phyloP scores from a whole-genome alignment of 306 rosid genomes.

The Pyrus betulifolia region DNA sequence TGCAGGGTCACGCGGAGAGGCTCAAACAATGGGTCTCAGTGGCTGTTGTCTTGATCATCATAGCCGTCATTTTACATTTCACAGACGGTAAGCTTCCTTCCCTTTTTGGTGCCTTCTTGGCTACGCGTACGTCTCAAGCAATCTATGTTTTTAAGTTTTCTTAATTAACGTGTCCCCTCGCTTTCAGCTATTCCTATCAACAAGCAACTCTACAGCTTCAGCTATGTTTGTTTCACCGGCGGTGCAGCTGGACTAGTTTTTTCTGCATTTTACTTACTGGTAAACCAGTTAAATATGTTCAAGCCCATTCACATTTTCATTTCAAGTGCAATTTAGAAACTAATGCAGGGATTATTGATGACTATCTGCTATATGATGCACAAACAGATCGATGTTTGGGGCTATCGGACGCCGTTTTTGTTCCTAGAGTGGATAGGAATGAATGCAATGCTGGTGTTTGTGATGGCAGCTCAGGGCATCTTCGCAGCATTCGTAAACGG shows the following conservation, averaged over 20 bases:
- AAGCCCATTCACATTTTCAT: background rate
- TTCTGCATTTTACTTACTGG: constrained; percentile 71
- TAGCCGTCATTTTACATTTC: constrained; percentile 74
- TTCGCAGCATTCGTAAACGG: constrained; percentile 88
- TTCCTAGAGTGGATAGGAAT: constrained; percentile 90
- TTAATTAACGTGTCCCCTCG: background rate
- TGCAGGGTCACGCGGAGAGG: constrained; percentile 66
- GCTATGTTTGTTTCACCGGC: constrained; percentile 88
- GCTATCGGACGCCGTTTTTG: constrained; percentile 57
- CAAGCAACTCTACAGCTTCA: constrained; percentile 81
- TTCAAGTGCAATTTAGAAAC: background rate
- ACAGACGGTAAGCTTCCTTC: constrained; percentile 47
- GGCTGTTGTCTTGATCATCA: constrained; percentile 47
- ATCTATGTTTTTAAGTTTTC: background rate
- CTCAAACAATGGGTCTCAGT: constrained; percentile 78
- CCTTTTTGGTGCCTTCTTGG: background rate
- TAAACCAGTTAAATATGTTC: background rate
- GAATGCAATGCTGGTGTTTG: constrained; percentile 91
- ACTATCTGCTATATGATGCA: background rate
- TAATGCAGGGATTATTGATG: background rate
- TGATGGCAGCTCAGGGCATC: constrained; percentile 82
- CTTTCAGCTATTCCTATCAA: constrained; percentile 78
- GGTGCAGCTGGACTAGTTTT: constrained; percentile 79
- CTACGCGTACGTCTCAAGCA: background rate
- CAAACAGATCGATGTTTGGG: constrained; percentile 77